Conservation (phyloP, 257 asterid genomes). For the Salvia hispanica region DNA sequence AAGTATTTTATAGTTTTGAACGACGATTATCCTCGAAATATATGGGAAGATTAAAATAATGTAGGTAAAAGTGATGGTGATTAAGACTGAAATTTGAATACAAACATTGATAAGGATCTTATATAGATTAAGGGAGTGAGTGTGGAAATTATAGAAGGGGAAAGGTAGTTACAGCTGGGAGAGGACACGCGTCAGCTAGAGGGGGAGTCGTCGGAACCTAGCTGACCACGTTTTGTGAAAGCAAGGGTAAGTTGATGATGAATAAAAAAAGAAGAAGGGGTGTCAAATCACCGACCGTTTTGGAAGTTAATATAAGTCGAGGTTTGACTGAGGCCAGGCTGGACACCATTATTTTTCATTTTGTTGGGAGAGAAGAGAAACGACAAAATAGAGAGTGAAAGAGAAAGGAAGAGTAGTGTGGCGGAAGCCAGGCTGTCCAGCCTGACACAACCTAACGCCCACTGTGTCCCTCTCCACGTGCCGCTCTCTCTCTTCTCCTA, state of each 20-base stretch:
- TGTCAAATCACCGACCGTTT: conserved; percentile 64
- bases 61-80: too few relatives aligned
- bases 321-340: conserved; percentile 57
- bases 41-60: too few relatives aligned
- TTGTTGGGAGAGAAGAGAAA: neutral
- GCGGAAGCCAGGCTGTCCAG: too few relatives aligned
- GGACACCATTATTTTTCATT: conserved; percentile 38
- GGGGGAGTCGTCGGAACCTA: conserved; percentile 31
- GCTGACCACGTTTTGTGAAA: conserved; percentile 24
- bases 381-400: conserved; percentile 25
- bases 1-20: too few relatives aligned
- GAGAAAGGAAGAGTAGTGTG: conserved; percentile 19
- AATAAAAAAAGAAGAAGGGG: neutral
- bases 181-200: conserved; percentile 49
- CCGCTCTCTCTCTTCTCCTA: conserved; percentile 6
- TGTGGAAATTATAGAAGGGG: neutral
- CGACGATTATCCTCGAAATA: too few relatives aligned
- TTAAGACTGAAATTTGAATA: too few relatives aligned
- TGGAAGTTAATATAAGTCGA: conserved; percentile 55
- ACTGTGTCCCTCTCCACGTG: conserved; percentile 28
- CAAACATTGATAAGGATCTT: too few relatives aligned
- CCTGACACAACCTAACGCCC: conserved; percentile 50
- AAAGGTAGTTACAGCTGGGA: conserved; percentile 61
- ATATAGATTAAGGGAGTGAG: too few relatives aligned
- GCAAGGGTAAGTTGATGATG: neutral